These are phyloP conservation scores for Borovskyia barvae DNA, from an alignment of 208 protist species.

Conservation along the genomic window DNA sequence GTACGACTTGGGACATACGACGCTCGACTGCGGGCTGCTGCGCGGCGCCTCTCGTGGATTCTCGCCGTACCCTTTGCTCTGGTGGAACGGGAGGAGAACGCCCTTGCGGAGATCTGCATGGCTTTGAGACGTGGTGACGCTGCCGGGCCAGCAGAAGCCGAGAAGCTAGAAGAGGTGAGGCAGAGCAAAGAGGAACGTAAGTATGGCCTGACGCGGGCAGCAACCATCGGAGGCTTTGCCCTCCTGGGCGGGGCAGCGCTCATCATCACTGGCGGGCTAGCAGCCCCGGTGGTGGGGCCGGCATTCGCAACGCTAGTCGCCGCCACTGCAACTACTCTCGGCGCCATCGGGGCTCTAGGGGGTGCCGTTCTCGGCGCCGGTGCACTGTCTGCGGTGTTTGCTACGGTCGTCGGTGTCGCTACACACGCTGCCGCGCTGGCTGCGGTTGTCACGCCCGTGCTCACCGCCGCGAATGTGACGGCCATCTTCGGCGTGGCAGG, in stretches of 20 bases:
- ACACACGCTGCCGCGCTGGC: constrained; percentile 71
- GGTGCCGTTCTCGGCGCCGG: constrained; percentile 49
- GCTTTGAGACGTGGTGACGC: background rate
- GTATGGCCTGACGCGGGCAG: constrained; percentile 37
- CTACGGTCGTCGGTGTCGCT: constrained; percentile 52
- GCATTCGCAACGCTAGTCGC: constrained; percentile 54
- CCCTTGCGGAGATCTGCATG: constrained; percentile 13
- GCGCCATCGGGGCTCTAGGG: constrained; percentile 47
- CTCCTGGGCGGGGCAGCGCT: constrained; percentile 61
- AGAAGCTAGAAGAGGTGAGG: constrained; percentile 26
- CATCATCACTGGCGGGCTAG: constrained; percentile 68
- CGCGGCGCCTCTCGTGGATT: constrained; percentile 64
- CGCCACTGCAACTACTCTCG: constrained; percentile 49
- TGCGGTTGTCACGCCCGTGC: constrained; percentile 52
- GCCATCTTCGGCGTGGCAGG: constrained; percentile 72
- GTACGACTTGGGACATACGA: constrained; percentile 61
- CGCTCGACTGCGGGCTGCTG: constrained; percentile 62
- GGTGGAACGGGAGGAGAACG: constrained; percentile 53
- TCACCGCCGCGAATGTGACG: constrained; percentile 68
- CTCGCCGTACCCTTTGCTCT: constrained; percentile 55
- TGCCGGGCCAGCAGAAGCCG: background rate
- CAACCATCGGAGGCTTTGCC: constrained; percentile 73
- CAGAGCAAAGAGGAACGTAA: constrained; percentile 37
- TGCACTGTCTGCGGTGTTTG: constrained; percentile 47
- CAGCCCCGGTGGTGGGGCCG: constrained; percentile 62